Evolutionary conservation across 768 basidiomycete genomes (phyloP).

Genomic region (Collybia mongolica): DNA sequence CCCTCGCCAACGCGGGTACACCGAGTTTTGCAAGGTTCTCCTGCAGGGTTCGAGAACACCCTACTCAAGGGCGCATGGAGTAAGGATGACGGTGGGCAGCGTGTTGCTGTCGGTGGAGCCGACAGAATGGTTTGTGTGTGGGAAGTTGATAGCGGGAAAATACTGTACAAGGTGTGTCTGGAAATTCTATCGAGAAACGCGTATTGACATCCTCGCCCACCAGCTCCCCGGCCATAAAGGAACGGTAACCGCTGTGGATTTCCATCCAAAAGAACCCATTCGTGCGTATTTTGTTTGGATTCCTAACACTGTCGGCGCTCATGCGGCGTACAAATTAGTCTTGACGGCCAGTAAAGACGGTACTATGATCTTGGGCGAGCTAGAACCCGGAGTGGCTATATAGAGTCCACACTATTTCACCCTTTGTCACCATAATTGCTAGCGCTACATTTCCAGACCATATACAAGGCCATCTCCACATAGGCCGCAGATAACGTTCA

Average conservation of each 20-base stretch:
- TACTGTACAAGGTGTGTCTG: constrained; percentile 70
- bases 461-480: too few relatives aligned
- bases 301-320: not conserved
- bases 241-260: constrained; percentile 93
- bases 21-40: constrained; percentile 77
- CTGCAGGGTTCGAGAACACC: constrained; percentile 92
- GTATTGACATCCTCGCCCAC: not conserved
- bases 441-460: too few relatives aligned
- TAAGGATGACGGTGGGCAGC: constrained; percentile 74
- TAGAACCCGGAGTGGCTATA: constrained; percentile 61
- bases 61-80: constrained; percentile 88
- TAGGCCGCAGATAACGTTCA: too few relatives aligned
- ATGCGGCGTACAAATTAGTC: constrained; percentile 43
- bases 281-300: constrained; percentile 47
- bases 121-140: constrained; percentile 86
- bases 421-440: too few relatives aligned
- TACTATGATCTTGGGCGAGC: constrained; percentile 89
- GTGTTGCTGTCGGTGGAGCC: constrained; percentile 87
- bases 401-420: constrained; percentile 19
- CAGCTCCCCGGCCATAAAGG: constrained; percentile 96
- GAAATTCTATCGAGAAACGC: not conserved
- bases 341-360: constrained; percentile 91
- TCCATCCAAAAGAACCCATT: constrained; percentile 95
- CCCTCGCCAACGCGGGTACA: constrained; percentile 81
- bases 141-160: constrained; percentile 77